A percentile compares a stretch with the other conserved stretches of the same genome.
These are phyloP conservation scores for Yamadazyma nakazawae DNA, from an alignment of 805 yeast genomes.

Conservation along the genomic window DNA sequence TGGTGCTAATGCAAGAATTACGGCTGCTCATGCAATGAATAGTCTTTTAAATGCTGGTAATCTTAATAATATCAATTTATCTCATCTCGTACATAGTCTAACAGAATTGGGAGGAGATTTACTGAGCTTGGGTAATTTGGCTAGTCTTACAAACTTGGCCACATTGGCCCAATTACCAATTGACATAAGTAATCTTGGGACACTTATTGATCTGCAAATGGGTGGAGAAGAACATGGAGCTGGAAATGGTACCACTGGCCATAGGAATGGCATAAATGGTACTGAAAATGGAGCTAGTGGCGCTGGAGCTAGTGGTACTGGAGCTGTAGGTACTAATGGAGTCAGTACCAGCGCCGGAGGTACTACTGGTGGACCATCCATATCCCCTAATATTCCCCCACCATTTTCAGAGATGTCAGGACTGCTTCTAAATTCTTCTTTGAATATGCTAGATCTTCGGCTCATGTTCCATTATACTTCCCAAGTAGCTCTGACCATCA, in stretches of 20 bases:
- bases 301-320: background rate
- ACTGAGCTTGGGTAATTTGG: constrained; percentile 33
- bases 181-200: constrained; percentile 36
- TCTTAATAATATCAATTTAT: constrained; percentile 39
- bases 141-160: constrained; percentile 39
- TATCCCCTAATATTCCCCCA: constrained; percentile 13
- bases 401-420: constrained; percentile 12
- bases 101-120: constrained; percentile 35
- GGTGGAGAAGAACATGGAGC: background rate
- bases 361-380: constrained; percentile 3
- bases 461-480: constrained; percentile 86
- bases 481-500: constrained; percentile 79
- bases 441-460: constrained; percentile 73
- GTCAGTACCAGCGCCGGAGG: background rate
- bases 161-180: constrained; percentile 42
- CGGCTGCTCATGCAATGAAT: constrained; percentile 1
- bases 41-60: constrained; percentile 33
- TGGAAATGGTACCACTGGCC: background rate
- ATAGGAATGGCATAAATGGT: background rate
- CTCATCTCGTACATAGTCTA: constrained; percentile 41
- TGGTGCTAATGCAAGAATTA: background rate
- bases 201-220: constrained; percentile 23
- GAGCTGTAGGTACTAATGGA: background rate
- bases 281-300: background rate
- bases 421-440: constrained; percentile 9